phyloP scores from a whole-genome alignment of 345 rosid species.

The Triadica sebifera region DNA sequence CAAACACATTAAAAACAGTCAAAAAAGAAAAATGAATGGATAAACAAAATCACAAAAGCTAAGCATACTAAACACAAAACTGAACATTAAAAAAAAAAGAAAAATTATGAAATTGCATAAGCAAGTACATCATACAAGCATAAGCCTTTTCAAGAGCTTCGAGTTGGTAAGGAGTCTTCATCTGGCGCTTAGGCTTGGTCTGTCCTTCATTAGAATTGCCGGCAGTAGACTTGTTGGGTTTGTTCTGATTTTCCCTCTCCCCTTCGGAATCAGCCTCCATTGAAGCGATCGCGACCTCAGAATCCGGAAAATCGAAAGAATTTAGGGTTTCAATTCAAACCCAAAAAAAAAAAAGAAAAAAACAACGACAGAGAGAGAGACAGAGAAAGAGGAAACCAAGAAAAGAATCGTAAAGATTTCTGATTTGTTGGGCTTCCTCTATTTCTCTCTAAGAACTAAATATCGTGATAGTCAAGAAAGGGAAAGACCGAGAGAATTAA shows the following conservation, averaged over 20 bases:
- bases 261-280: conserved; percentile 68
- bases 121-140: conserved; percentile 39
- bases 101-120: not conserved
- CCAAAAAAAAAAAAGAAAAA: no score
- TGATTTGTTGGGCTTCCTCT: not conserved
- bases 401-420: conserved; percentile 13
- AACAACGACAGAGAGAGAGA: conserved; percentile 8
- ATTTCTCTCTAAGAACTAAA: conserved; percentile 16
- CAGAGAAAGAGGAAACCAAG: conserved; percentile 8
- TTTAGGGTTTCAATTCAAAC: conserved; percentile 13
- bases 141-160: conserved; percentile 83
- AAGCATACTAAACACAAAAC: not conserved
- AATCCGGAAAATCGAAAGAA: not conserved
- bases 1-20: not conserved
- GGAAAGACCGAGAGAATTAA: conserved; percentile 15
- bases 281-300: conserved; percentile 17
- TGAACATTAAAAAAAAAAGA: no score
- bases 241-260: conserved; percentile 36
- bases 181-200: conserved; percentile 89
- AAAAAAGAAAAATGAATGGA: no score
- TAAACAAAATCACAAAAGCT: not conserved
- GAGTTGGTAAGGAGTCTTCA: conserved; percentile 97
- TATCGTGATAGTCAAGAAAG: conserved; percentile 42
- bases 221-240: conserved; percentile 13
- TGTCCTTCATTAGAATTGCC: conserved; percentile 44